Percentiles rank a stretch among this genome's conserved stretches.
These are phyloP conservation scores for Pythium guiyangense DNA, from an alignment of 352 stramenopile genomes.

Conservation along the genomic window DNA sequence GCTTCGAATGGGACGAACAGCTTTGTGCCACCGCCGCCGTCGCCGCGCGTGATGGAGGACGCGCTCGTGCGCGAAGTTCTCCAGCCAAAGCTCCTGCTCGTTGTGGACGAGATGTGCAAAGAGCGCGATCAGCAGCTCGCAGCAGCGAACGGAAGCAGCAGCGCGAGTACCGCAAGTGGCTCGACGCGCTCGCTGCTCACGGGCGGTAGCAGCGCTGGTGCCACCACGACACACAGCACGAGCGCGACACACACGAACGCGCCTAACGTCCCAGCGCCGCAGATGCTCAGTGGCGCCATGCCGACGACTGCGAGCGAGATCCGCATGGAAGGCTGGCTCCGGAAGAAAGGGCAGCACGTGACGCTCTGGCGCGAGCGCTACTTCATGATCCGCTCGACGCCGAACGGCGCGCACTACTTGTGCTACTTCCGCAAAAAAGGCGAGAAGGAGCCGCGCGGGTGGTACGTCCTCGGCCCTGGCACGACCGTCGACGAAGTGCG, in stretches of 20 bases:
- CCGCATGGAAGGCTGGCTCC: conserved; percentile 81
- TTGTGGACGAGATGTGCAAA: conserved; percentile 72
- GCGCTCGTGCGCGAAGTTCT: conserved; percentile 57
- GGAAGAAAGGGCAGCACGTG: conserved; percentile 84
- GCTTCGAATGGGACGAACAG: not conserved
- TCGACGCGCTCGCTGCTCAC: conserved; percentile 6
- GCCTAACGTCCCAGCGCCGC: not conserved
- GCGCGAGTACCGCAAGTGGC: not conserved
- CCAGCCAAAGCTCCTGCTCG: conserved; percentile 68
- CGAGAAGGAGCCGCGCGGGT: conserved; percentile 76
- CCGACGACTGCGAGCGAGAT: conserved; percentile 53
- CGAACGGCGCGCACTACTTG: conserved; percentile 73
- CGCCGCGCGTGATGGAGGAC: conserved; percentile 44
- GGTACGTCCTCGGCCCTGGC: conserved; percentile 74
- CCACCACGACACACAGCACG: conserved; percentile 1
- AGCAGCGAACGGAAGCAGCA: conserved; percentile 1
- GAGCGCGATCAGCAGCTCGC: conserved; percentile 46
- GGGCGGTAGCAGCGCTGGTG: not conserved
- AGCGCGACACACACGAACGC: too few species aligned
- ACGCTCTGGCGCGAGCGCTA: conserved; percentile 85
- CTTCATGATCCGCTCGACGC: conserved; percentile 85
- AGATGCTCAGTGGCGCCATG: conserved; percentile 4
- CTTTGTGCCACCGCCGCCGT: conserved; percentile 2
- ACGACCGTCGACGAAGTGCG: conserved; percentile 82
- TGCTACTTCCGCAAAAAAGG: conserved; percentile 85